Evolutionary conservation across 768 basidiomycete genomes (phyloP).

Genomic region (Scleroderma citrinum): DNA sequence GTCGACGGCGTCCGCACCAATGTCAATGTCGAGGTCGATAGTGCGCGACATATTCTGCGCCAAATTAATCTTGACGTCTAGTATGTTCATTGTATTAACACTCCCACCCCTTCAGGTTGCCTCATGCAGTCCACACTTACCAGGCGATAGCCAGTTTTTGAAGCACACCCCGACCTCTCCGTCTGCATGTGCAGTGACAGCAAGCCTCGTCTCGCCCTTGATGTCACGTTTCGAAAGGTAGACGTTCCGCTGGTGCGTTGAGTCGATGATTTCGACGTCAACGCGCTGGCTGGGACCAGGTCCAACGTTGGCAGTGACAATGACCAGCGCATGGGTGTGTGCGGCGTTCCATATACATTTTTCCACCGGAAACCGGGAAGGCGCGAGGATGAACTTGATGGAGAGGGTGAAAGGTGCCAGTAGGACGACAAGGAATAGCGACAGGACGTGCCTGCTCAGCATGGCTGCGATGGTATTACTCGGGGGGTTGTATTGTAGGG

Average conservation of each 20-base stretch:
- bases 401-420: conserved; percentile 36
- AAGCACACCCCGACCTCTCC: conserved; percentile 97
- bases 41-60: conserved; percentile 52
- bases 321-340: conserved; percentile 80
- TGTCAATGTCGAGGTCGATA: conserved; percentile 92
- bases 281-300: conserved; percentile 71
- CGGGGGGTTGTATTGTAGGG: no score
- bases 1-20: conserved; percentile 97
- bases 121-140: conserved; percentile 40
- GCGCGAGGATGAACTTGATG: conserved; percentile 81
- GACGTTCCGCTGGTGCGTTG: conserved; percentile 75
- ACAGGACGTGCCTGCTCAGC: neutral
- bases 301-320: conserved; percentile 92
- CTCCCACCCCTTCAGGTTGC: neutral
- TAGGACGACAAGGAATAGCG: conserved; percentile 20
- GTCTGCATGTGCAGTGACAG: conserved; percentile 88
- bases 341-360: conserved; percentile 98
- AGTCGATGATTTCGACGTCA: conserved; percentile 93
- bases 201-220: conserved; percentile 86
- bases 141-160: conserved; percentile 67
- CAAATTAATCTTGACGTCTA: conserved; percentile 45
- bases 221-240: conserved; percentile 88
- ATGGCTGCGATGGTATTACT: neutral
- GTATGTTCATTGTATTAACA: neutral
- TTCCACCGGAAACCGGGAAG: conserved; percentile 62